Percentiles rank a stretch among this genome's conserved stretches.
phyloP scores from a whole-genome alignment of 2,329 filamentous ascomycete genomes.

The Rhinocladiella mackenziei region DNA sequence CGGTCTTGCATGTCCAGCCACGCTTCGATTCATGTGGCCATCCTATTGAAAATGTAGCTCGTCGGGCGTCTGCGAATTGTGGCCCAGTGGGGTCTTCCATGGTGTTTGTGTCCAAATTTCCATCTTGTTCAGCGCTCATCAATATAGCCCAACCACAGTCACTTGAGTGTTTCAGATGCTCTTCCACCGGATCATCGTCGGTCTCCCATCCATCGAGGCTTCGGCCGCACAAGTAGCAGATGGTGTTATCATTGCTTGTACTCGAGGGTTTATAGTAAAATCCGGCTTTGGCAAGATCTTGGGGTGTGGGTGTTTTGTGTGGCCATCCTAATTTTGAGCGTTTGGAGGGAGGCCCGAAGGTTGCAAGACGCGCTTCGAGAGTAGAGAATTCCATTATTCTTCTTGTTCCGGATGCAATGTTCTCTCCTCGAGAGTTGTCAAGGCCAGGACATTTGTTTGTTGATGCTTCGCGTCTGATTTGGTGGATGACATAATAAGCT shows the following conservation, averaged over 20 bases:
- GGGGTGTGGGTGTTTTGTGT: conserved; percentile 62
- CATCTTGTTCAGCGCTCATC: conserved; percentile 58
- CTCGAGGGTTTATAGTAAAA: conserved; percentile 81
- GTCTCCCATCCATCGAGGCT: conserved; percentile 89
- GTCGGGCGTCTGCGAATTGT: conserved; percentile 70
- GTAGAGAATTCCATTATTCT: conserved; percentile 42
- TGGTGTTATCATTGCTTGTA: conserved; percentile 77
- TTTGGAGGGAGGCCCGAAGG: conserved; percentile 64
- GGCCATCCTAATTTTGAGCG: conserved; percentile 69
- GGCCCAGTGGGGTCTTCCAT: conserved; percentile 70
- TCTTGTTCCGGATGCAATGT: not conserved
- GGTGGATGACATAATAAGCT: conserved; percentile 3
- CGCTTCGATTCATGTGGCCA: conserved; percentile 90
- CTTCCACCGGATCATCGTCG: conserved; percentile 73
- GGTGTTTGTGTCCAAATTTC: conserved; percentile 56
- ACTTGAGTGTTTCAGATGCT: conserved; percentile 79
- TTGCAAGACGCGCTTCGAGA: conserved; percentile 71
- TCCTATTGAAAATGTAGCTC: conserved; percentile 72
- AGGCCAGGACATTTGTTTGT: conserved; percentile 11
- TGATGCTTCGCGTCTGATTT: conserved; percentile 4
- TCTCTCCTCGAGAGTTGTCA: not conserved
- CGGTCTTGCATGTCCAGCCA: conserved; percentile 83
- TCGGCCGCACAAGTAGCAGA: conserved; percentile 82
- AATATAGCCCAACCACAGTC: conserved; percentile 83
- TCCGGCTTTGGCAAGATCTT: conserved; percentile 80